Base-by-base conservation (phyloP, 768 basidiomycete species). In the Vishniacozyma victoriae region DNA sequence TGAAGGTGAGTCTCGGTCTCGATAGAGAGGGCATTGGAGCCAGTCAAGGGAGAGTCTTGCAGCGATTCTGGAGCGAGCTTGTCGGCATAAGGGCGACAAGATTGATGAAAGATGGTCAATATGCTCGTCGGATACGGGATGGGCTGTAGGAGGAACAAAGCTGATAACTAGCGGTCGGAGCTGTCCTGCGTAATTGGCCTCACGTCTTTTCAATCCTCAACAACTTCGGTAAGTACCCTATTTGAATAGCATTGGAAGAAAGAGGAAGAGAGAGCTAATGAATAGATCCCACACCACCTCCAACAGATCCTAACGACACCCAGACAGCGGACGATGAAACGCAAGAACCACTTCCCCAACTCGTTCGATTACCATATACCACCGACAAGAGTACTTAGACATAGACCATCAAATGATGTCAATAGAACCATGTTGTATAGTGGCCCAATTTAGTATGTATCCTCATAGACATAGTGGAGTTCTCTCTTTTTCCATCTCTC, bases 121-220 rank as follows among this genome's bases (percentile, higher is more conserved):
- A n/a, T n/a, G n/a, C n/a, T n/a, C n/a, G n/a, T n/a, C n/a, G n/a
- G n/a, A n/a, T n/a, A n/a, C n/a, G n/a, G n/a, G n/a, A n/a, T n/a
- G n/a, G n/a, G n/a, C n/a, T n/a, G n/a, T n/a, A n/a, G n/a, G n/a
- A n/a, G n/a, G n/a, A n/a, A 9, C 29, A 33, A n/a, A 33, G 29
- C 29, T 33, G n/a, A 33, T 33, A 9, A 9, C 35, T 41, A 73
- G 73, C 73, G 25, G 59, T 73, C n/a, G 73, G 72, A 26, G 54
- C 54, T 12, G 73, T 74, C 1, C 50, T 73, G 50, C 47, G 62
- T 33, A 74, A 74, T 48, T 74, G 73, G 73, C 70, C 72, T 24
- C 71, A 74, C 52, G 69, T 72, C 12, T 73, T 74, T 40, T 64
- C 69, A 2, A 63, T 74, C 24, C 57, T 74, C 6, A 69, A 69